phyloP scores from a whole-genome alignment of 2,329 filamentous ascomycete species.

The Ceratocystis huliohia region DNA sequence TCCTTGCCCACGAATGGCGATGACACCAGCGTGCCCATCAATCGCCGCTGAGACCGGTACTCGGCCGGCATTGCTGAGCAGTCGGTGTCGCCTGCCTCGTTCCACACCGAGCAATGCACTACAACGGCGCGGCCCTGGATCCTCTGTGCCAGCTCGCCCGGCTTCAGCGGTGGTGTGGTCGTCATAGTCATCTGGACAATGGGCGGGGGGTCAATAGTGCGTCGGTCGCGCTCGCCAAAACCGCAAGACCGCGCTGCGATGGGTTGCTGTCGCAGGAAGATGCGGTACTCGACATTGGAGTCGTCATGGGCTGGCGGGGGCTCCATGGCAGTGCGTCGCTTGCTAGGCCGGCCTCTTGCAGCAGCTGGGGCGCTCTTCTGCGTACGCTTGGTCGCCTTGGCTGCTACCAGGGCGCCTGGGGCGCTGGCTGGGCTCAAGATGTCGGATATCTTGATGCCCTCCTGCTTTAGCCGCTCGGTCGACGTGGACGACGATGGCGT shows the following conservation, averaged over 20 bases:
- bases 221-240: constrained; percentile 68
- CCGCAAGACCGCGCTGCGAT: constrained; percentile 67
- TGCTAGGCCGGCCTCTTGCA: background rate
- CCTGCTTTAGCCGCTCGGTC: constrained; percentile 14
- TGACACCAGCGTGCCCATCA: constrained; percentile 70
- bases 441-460: constrained; percentile 23
- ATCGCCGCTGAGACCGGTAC: constrained; percentile 55
- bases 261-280: constrained; percentile 64
- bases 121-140: constrained; percentile 47
- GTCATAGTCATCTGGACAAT: constrained; percentile 61
- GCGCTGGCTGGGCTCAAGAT: constrained; percentile 20
- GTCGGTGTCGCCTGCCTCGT: constrained; percentile 53
- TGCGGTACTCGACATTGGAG: constrained; percentile 29
- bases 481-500: background rate
- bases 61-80: constrained; percentile 60
- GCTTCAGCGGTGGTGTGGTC: constrained; percentile 42
- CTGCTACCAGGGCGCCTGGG: background rate
- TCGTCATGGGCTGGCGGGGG: background rate
- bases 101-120: constrained; percentile 65
- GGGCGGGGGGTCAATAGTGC: constrained; percentile 72
- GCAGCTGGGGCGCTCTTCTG: background rate
- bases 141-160: constrained; percentile 35
- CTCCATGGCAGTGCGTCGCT: background rate
- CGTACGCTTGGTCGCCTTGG: background rate
- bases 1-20: constrained; percentile 66